Conservation (phyloP, 345 rosid species). For the Cardiospermum halicacabum region DNA sequence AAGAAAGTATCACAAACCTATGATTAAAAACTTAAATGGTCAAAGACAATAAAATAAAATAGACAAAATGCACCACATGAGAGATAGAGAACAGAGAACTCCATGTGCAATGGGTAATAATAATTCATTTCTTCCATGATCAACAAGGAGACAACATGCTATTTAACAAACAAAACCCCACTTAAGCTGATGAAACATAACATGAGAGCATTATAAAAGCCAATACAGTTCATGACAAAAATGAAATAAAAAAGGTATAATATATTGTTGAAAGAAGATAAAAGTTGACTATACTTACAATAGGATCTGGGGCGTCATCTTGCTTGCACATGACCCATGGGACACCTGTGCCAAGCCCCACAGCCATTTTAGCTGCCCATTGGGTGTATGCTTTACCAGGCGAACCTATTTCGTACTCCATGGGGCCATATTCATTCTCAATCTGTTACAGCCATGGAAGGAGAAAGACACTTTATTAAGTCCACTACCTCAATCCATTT, state of each 20-base stretch:
- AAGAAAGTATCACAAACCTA: conserved; percentile 16
- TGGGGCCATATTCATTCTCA: conserved; percentile 97
- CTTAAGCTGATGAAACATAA: conserved; percentile 26
- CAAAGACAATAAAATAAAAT: conserved; percentile 14
- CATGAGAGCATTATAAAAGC: conserved; percentile 25
- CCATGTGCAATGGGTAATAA: conserved; percentile 36
- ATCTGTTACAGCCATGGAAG: conserved; percentile 44
- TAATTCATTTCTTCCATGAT: conserved; percentile 30
- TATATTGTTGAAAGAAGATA: conserved; percentile 1
- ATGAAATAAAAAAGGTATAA: conserved; percentile 22
- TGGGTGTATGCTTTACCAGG: conserved; percentile 62
- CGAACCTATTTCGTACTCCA: conserved; percentile 77
- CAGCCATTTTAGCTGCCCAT: conserved; percentile 99
- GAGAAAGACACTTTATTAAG: conserved; percentile 13
- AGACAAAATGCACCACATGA: conserved; percentile 21
- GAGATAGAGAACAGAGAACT: conserved; percentile 23
- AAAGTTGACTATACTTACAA: conserved; percentile 45
- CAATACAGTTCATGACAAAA: conserved; percentile 21
- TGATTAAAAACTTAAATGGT: conserved; percentile 3
- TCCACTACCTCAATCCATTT: conserved; percentile 3
- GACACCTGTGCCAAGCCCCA: conserved; percentile 91
- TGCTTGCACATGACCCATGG: conserved; percentile 99
- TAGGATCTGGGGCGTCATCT: conserved; percentile 97
- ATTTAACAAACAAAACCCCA: conserved; percentile 23
- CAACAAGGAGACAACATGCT: conserved; percentile 11